A percentile compares a stretch with the other conserved stretches of the same genome.
phyloP scores from a whole-genome alignment of 2,329 filamentous ascomycete genomes.

The Daldinia eschscholtzii region DNA sequence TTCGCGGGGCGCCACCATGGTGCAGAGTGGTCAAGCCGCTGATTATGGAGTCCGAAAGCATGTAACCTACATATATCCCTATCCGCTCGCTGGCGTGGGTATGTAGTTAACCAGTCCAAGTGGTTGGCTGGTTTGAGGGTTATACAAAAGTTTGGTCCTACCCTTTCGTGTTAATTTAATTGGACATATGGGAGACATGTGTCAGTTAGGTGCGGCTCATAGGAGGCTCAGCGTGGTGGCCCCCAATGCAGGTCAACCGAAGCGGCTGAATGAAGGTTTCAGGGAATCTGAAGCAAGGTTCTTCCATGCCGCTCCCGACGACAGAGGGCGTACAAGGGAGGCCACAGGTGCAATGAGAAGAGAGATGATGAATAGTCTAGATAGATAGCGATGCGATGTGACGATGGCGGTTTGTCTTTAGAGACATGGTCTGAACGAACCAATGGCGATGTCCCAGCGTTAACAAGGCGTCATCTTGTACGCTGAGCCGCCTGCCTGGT shows the following conservation, averaged over 20 bases:
- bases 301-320: conserved; percentile 35
- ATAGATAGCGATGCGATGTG: conserved; percentile 11
- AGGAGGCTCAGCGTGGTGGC: conserved; percentile 45
- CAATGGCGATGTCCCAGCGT: conserved; percentile 36
- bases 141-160: conserved; percentile 32
- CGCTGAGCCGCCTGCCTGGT: conserved; percentile 40
- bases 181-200: conserved; percentile 40
- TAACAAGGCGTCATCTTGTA: conserved; percentile 38
- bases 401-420: conserved; percentile 31
- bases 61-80: conserved; percentile 27
- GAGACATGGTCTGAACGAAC: conserved; percentile 43
- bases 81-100: conserved; percentile 30
- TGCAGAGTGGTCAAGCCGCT: conserved; percentile 32
- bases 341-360: conserved; percentile 11
- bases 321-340: conserved; percentile 25
- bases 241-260: conserved; percentile 43
- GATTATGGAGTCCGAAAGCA: conserved; percentile 34
- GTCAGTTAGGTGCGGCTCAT: conserved; percentile 46
- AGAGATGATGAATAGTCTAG: not conserved
- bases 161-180: conserved; percentile 31
- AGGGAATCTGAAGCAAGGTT: conserved; percentile 40
- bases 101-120: conserved; percentile 16
- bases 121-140: conserved; percentile 35
- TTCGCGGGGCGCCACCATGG: conserved; percentile 31
- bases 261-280: conserved; percentile 45